Evolutionary conservation across 768 basidiomycete species (phyloP).

Genomic region (Lactarius quietus): DNA sequence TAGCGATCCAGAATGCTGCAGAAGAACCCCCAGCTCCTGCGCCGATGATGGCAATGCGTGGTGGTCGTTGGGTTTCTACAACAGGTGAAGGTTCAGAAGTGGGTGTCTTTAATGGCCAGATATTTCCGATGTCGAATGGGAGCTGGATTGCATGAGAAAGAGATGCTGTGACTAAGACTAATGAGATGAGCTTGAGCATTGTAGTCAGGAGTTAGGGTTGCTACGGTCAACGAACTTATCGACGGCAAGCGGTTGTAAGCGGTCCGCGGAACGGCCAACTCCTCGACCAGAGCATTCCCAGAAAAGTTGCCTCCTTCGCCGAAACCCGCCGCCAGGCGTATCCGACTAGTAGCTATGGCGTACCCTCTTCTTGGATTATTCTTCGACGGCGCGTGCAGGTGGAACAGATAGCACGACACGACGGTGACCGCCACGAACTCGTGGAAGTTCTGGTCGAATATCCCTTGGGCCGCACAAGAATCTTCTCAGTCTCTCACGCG

Average conservation of each 20-base stretch:
- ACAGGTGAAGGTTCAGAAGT: neutral
- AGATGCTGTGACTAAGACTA: slow-evolving; percentile 28
- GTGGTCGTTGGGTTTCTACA: neutral
- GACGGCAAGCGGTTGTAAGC: neutral
- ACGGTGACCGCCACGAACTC: slow-evolving; percentile 20
- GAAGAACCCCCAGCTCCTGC: slow-evolving; percentile 87
- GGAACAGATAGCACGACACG: slow-evolving; percentile 17
- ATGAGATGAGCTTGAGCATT: slow-evolving; percentile 25
- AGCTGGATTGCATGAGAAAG: slow-evolving; percentile 37
- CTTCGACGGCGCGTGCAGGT: slow-evolving; percentile 23
- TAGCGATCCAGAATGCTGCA: slow-evolving; percentile 80
- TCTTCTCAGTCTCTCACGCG: slow-evolving; percentile 20
- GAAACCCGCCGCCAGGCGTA: slow-evolving; percentile 49
- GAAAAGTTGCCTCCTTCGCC: slow-evolving; percentile 57
- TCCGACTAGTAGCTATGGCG: slow-evolving; percentile 66
- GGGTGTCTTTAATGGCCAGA: neutral
- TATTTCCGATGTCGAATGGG: slow-evolving; percentile 45
- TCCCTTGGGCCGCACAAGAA: neutral
- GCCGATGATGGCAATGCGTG: slow-evolving; percentile 77
- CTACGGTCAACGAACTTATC: neutral
- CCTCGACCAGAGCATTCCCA: slow-evolving; percentile 36
- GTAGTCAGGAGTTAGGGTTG: neutral
- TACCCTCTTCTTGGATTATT: slow-evolving; percentile 50
- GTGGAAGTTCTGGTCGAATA: slow-evolving; percentile 20
- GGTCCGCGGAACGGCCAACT: neutral